phyloP scores from a whole-genome alignment of 192 early-diverging fungal genomes.

The Spizellomyces punctatus region DNA sequence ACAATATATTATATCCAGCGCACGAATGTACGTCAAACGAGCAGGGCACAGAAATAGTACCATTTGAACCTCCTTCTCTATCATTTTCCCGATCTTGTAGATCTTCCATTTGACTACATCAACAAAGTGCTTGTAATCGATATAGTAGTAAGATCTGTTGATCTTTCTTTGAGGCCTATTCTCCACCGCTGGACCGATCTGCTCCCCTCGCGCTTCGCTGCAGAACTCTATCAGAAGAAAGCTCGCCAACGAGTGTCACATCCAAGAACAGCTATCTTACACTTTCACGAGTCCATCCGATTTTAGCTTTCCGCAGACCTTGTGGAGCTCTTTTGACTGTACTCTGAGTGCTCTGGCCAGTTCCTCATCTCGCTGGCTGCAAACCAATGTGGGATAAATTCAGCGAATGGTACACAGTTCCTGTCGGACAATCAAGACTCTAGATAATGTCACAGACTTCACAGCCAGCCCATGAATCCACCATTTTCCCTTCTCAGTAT shows the following conservation, averaged over 20 bases:
- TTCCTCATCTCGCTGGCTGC: conserved; percentile 65
- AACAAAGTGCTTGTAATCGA: conserved; percentile 93
- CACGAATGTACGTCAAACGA: conserved; percentile 5
- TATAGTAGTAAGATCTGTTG: conserved; percentile 61
- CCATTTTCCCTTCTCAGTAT: not conserved
- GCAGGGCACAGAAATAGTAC: conserved; percentile 20
- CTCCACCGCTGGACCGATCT: conserved; percentile 23
- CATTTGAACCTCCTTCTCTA: conserved; percentile 44
- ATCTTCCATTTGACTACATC: conserved; percentile 93
- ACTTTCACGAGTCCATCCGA: conserved; percentile 74
- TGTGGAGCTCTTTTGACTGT: conserved; percentile 70
- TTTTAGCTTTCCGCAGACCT: conserved; percentile 78
- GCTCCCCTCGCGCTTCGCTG: conserved; percentile 21
- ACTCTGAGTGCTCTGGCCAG: conserved; percentile 68
- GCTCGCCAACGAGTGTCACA: not conserved
- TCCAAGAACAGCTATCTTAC: conserved; percentile 5
- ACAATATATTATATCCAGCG: not conserved
- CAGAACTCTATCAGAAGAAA: not conserved
- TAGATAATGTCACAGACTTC: no score
- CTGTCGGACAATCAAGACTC: not conserved
- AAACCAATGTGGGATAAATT: not conserved
- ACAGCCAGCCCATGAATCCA: not conserved
- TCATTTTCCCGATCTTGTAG: conserved; percentile 67
- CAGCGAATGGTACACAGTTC: not conserved
- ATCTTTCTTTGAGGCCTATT: conserved; percentile 33